phyloP scores from a whole-genome alignment of 495 filamentous ascomycete genomes.

The Hypoxylon crocopeplum region DNA sequence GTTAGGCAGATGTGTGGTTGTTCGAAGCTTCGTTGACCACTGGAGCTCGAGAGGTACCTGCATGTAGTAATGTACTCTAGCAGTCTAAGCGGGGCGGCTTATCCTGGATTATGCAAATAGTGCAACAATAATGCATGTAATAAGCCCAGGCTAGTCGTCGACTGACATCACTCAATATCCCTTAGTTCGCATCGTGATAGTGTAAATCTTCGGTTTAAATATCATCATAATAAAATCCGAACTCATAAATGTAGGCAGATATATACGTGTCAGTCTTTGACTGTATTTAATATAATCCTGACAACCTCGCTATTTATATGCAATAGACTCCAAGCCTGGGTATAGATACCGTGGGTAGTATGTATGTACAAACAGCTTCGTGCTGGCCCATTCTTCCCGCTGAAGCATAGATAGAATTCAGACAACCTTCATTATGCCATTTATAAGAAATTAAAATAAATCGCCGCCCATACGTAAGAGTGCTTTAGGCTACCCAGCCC shows the following conservation, averaged over 20 bases:
- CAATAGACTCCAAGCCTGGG: neutral
- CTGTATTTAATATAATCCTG: neutral
- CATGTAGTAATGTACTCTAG: neutral
- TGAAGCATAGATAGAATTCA: neutral
- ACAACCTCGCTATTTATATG: constrained; percentile 2
- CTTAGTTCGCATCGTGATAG: too few species aligned
- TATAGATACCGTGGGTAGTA: neutral
- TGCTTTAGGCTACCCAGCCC: neutral
- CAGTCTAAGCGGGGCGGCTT: neutral
- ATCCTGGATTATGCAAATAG: constrained; percentile 3
- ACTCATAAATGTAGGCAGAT: too few species aligned
- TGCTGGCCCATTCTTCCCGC: constrained; percentile 1
- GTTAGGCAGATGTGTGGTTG: constrained; percentile 1
- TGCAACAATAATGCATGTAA: neutral
- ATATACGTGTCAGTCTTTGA: neutral
- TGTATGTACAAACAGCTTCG: constrained; percentile 7
- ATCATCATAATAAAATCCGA: too few species aligned
- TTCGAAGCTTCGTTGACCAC: neutral
- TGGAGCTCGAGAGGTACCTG: constrained; percentile 6
- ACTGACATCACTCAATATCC: too few species aligned
- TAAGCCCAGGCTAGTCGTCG: too few species aligned
- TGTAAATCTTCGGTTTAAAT: too few species aligned
- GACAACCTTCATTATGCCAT: neutral
- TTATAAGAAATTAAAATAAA: constrained; percentile 2
- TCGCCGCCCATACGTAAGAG: neutral